phyloP scores from a whole-genome alignment of 139 green algal genomes.

The Tetradesmus obliquus region DNA sequence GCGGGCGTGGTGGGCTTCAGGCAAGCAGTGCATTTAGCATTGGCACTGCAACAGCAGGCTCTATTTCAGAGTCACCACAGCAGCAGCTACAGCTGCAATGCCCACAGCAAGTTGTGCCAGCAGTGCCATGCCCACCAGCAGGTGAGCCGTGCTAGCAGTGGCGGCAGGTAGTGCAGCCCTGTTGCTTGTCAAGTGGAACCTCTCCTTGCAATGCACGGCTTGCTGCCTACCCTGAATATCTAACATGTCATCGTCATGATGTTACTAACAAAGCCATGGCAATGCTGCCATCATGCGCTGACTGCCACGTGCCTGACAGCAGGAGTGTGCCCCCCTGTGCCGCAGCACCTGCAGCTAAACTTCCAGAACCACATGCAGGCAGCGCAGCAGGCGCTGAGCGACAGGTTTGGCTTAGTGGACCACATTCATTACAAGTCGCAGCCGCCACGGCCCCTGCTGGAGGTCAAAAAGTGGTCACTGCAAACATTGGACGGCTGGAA shows the following conservation, averaged over 20 bases:
- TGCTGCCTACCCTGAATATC: too few species aligned
- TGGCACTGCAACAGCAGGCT: background rate
- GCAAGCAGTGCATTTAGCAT: background rate
- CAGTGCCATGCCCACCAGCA: background rate
- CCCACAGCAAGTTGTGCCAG: background rate
- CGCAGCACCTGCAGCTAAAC: background rate
- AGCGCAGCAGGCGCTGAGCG: background rate
- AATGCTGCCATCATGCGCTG: background rate
- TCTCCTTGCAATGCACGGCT: background rate
- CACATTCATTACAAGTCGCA: background rate
- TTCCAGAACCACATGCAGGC: background rate
- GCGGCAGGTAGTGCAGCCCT: background rate
- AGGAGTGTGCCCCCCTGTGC: slow-evolving; percentile 26
- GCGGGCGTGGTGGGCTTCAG: background rate
- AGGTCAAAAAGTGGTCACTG: slow-evolving; percentile 9
- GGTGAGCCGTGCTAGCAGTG: background rate
- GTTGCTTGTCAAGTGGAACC: background rate
- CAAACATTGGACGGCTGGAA: background rate
- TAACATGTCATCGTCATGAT: background rate
- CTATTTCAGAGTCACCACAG: too few species aligned
- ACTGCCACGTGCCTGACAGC: background rate
- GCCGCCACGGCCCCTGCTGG: background rate
- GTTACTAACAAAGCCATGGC: background rate
- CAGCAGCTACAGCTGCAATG: background rate
- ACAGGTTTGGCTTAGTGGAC: background rate